Evolutionary conservation across 805 yeast genomes (phyloP), one percentile per base, ranked within the genome.

Genomic region (Zygosaccharomyces gambellarensis): DNA sequence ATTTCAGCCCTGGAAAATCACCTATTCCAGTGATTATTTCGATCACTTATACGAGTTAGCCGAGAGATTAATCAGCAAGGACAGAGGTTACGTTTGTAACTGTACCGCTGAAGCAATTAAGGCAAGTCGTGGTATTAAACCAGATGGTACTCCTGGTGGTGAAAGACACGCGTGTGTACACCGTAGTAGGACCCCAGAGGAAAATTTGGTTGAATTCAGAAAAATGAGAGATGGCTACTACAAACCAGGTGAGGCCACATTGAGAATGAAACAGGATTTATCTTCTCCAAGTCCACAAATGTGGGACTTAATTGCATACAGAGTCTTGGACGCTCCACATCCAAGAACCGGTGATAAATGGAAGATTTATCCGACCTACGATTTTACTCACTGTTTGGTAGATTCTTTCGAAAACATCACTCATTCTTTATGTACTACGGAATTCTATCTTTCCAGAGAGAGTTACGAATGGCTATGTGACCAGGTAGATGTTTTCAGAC

Each of bases 261-360:
- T 94, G 65, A 85, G 99, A 73, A 94, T 94, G 98, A 92, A 92
- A 68, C 97, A 89, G 76, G 96, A 94, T 63, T 73, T 94, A 55
- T 65, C 70, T 7, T 86, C 94, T 14, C 96, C 97, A 55, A 87
- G 88, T 55, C 99, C 99, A 14, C 99, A 94, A 73, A 94, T 94
- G 99, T 94, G 99, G 99, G 99, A 94, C 71, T 78, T 94, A 56
- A 94, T 94, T 54, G 99, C 99, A 10, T 94, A 94, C 73, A 81
- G 99, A 68, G 96, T 94, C 3, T 76, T 94, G 60, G 79, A 92
- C 60, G 90, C 96, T 11, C 81, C 90, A 30, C 99, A 94, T 71
- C 95, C 92, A 71, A 84, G 98, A 72, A 94, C 99, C 10, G 99
- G 98, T 49, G 85, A 81, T 65, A 87, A 87, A 71, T 94, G 99